phyloP scores from a whole-genome alignment of 495 filamentous ascomycete genomes.

The Aspergillus conjunctus region DNA sequence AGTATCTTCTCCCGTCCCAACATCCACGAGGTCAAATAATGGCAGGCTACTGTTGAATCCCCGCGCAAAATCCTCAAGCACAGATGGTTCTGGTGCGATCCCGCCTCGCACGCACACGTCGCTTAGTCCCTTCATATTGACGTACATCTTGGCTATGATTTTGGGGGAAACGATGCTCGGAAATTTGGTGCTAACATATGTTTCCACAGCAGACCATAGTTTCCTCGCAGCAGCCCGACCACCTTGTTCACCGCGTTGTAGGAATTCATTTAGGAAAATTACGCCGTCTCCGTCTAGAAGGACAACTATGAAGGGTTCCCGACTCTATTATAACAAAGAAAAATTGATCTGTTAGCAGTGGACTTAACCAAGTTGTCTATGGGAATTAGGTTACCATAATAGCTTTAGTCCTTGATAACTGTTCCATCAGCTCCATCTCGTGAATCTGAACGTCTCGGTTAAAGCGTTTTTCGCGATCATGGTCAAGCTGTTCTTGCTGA shows the following conservation, averaged over 20 bases:
- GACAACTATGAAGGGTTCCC: conserved; percentile 73
- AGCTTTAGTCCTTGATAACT: conserved; percentile 50
- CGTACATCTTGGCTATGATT: conserved; percentile 68
- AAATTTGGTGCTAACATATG: conserved; percentile 49
- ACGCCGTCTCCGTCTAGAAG: conserved; percentile 79
- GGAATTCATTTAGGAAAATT: conserved; percentile 68
- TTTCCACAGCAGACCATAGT: conserved; percentile 56
- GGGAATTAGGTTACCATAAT: conserved; percentile 45
- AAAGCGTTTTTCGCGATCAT: conserved; percentile 57
- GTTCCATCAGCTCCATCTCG: conserved; percentile 55
- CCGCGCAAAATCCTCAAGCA: conserved; percentile 67
- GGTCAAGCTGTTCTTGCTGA: conserved; percentile 52
- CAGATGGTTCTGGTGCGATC: conserved; percentile 50
- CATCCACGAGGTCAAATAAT: conserved; percentile 75
- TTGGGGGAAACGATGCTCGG: conserved; percentile 55
- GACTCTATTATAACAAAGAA: conserved; percentile 53
- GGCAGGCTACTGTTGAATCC: conserved; percentile 75
- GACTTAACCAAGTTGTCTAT: conserved; percentile 16
- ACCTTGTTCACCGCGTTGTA: conserved; percentile 66
- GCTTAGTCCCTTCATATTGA: conserved; percentile 66
- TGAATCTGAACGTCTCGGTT: conserved; percentile 56
- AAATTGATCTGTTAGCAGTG: conserved; percentile 28
- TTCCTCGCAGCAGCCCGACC: conserved; percentile 69
- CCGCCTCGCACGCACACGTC: conserved; percentile 61
- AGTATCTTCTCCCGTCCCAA: conserved; percentile 67